Conservation (phyloP, 345 rosid species). For the Sonneratia caseolaris region DNA sequence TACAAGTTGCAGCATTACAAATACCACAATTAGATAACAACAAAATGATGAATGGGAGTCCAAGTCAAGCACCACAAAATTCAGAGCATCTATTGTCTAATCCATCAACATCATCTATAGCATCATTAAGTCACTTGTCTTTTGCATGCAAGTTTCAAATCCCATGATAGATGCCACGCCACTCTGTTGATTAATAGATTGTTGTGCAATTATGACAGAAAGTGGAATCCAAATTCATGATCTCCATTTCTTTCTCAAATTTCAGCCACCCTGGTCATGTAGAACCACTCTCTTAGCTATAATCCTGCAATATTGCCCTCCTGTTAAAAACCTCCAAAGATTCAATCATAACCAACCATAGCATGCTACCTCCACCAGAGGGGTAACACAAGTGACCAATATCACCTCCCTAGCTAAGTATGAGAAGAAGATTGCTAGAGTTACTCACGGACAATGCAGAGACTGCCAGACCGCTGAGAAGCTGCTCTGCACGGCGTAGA, state of each 20-base stretch:
- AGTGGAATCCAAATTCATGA: neutral
- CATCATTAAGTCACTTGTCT: neutral
- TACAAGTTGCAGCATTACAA: conserved; percentile 55
- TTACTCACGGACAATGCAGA: conserved; percentile 55
- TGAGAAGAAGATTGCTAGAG: neutral
- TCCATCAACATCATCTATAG: neutral
- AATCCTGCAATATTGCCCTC: neutral
- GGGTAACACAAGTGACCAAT: neutral
- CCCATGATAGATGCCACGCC: neutral
- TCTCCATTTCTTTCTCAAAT: neutral
- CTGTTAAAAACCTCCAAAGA: neutral
- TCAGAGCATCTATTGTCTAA: neutral
- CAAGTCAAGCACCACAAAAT: neutral
- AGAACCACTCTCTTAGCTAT: neutral
- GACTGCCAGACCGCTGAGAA: conserved; percentile 48
- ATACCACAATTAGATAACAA: conserved; percentile 34
- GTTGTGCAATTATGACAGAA: neutral
- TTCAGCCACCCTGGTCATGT: neutral
- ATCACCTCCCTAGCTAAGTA: neutral
- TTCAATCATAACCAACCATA: neutral
- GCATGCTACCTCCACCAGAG: neutral
- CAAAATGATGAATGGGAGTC: conserved; percentile 1
- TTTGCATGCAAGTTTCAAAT: neutral
- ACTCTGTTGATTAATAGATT: neutral
- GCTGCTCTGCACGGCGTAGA: conserved; percentile 50